These are phyloP conservation scores for Amaranthus palmeri DNA, from an alignment of 148 eudicot species.

Conservation along the genomic window DNA sequence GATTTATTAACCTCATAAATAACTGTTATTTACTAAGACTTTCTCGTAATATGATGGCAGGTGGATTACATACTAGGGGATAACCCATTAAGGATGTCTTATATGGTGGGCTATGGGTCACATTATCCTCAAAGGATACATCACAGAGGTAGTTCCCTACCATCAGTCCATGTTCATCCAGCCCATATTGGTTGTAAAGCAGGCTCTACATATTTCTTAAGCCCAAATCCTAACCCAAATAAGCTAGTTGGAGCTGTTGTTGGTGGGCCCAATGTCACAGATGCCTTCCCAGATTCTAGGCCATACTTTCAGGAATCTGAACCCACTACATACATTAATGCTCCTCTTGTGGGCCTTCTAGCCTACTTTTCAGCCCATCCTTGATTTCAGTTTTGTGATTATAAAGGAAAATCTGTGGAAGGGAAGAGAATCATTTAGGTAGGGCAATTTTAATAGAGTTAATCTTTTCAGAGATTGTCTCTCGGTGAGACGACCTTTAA, in stretches of 20 bases:
- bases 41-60: conserved; percentile 23
- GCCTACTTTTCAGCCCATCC: conserved; percentile 72
- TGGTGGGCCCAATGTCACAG: conserved; percentile 85
- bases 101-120: conserved; percentile 94
- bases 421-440: not conserved
- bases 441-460: conserved; percentile 23
- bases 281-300: conserved; percentile 86
- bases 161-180: conserved; percentile 66
- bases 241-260: conserved; percentile 80
- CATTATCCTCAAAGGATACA: conserved; percentile 81
- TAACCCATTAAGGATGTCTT: conserved; percentile 82
- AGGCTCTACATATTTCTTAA: conserved; percentile 62
- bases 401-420: not conserved
- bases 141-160: conserved; percentile 81
- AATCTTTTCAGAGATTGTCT: not conserved
- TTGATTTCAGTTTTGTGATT: conserved; percentile 19
- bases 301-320: conserved; percentile 80
- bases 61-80: conserved; percentile 96
- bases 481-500: too few relatives aligned
- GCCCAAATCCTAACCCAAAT: conserved; percentile 87
- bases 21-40: too few relatives aligned
- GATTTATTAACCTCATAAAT: too few relatives aligned
- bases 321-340: conserved; percentile 95
- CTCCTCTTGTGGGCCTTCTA: conserved; percentile 90
- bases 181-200: conserved; percentile 70